A percentile compares a stretch with the other conserved stretches of the same genome.
Conservation (phyloP, 2,329 filamentous ascomycete species). For the Blumeria graminis region DNA sequence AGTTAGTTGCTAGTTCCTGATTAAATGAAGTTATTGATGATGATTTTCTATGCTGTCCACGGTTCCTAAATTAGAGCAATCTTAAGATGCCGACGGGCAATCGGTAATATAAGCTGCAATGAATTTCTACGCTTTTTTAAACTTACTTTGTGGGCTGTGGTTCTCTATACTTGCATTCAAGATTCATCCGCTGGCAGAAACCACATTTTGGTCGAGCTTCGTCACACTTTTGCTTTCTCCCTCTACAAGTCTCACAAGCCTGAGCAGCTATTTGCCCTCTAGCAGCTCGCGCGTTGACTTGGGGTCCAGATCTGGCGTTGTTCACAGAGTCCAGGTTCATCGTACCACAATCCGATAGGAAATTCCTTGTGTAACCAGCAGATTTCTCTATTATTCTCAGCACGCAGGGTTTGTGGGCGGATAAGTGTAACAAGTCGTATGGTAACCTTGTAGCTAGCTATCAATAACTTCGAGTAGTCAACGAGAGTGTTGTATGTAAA, state of each 20-base stretch:
- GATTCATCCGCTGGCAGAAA: constrained; percentile 30
- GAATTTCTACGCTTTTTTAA: neutral
- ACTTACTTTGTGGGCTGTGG: constrained; percentile 37
- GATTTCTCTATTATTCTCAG: no score
- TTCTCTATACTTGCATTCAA: constrained; percentile 29
- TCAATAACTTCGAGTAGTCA: no score
- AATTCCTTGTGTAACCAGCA: no score
- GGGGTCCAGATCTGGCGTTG: constrained; percentile 6
- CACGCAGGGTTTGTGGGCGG: no score
- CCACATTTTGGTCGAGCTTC: constrained; percentile 35
- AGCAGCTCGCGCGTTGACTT: constrained; percentile 17
- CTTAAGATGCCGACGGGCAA: no score
- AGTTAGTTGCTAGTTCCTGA: constrained; percentile 4
- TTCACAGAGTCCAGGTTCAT: constrained; percentile 12
- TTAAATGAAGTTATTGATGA: neutral
- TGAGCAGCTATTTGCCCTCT: constrained; percentile 25
- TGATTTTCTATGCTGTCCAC: no score
- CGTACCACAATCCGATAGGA: neutral
- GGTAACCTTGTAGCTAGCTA: no score
- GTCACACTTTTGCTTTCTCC: constrained; percentile 39
- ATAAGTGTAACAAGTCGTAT: no score
- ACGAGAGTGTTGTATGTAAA: no score
- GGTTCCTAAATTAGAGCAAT: no score
- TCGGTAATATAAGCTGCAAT: neutral
- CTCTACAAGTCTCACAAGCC: constrained; percentile 34